Conservation (phyloP, 2,329 filamentous ascomycete genomes). For the Talaromyces sp. region DNA sequence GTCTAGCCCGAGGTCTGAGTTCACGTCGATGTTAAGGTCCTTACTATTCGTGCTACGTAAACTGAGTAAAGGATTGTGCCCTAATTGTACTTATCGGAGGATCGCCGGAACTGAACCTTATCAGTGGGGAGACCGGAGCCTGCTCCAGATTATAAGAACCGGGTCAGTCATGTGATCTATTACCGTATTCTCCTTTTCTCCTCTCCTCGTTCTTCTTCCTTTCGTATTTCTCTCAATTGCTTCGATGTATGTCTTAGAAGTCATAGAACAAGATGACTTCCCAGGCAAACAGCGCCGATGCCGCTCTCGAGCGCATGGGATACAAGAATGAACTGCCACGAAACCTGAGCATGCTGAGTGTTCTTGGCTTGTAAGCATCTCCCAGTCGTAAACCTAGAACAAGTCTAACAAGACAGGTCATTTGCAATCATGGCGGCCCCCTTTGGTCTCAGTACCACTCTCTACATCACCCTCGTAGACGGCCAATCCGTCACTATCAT, state of each 20-base stretch:
- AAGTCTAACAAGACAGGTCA: conserved; percentile 40
- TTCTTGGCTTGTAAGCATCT: conserved; percentile 56
- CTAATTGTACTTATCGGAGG: neutral
- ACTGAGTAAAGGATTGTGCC: neutral
- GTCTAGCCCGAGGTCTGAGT: neutral
- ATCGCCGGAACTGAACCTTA: neutral
- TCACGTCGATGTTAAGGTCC: neutral
- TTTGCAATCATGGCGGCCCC: conserved; percentile 74
- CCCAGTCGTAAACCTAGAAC: neutral
- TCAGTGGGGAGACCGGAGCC: neutral
- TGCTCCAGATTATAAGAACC: neutral
- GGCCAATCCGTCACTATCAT: conserved; percentile 67
- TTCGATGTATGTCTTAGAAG: neutral
- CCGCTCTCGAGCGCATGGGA: conserved; percentile 62
- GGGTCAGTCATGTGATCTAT: neutral
- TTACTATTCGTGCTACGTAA: neutral
- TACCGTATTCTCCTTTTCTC: neutral
- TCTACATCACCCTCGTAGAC: conserved; percentile 66
- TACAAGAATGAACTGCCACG: conserved; percentile 66
- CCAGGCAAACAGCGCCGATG: conserved; percentile 47
- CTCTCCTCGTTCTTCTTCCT: neutral
- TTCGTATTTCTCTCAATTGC: neutral
- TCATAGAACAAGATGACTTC: neutral
- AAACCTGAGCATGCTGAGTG: conserved; percentile 65
- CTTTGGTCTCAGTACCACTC: conserved; percentile 64